Evolutionary conservation across 2,329 filamentous ascomycete species (phyloP).

Genomic region (Trematosphaeria pertusa): DNA sequence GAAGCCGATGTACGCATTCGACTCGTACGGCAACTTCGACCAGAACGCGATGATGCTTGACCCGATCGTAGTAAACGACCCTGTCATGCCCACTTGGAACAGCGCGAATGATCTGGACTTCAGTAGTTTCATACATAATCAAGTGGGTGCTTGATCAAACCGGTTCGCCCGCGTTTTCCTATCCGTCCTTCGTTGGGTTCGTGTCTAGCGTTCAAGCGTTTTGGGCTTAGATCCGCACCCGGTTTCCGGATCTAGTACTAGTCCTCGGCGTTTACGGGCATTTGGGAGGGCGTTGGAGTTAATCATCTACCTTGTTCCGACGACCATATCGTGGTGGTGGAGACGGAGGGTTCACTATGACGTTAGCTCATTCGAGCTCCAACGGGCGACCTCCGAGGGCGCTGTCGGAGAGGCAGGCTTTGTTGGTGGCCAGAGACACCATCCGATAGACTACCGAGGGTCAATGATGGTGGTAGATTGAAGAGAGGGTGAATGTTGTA

Average conservation of each 20-base stretch:
- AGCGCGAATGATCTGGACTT: slow-evolving; percentile 44
- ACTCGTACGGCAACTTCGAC: slow-evolving; percentile 40
- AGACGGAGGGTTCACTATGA: slow-evolving; percentile 35
- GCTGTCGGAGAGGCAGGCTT: not conserved
- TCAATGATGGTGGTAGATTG: slow-evolving; percentile 4
- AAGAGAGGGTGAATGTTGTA: slow-evolving; percentile 16
- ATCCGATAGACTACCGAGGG: too few species aligned
- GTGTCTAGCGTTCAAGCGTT: slow-evolving; percentile 46
- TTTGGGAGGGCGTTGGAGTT: slow-evolving; percentile 19
- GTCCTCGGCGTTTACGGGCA: slow-evolving; percentile 28
- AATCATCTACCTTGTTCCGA: too few species aligned
- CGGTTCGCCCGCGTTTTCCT: slow-evolving; percentile 17
- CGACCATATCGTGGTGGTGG: slow-evolving; percentile 11
- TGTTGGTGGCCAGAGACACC: not conserved
- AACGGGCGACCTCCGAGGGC: slow-evolving; percentile 1
- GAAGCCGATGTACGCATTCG: slow-evolving; percentile 43
- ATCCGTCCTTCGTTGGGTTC: slow-evolving; percentile 27
- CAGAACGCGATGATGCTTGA: slow-evolving; percentile 43
- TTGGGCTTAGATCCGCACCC: slow-evolving; percentile 29
- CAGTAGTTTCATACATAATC: slow-evolving; percentile 46
- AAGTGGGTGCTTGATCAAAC: slow-evolving; percentile 40
- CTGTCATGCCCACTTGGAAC: slow-evolving; percentile 47
- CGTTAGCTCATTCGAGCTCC: slow-evolving; percentile 14
- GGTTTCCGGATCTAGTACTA: slow-evolving; percentile 27
- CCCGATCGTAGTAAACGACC: slow-evolving; percentile 36